Base-by-base conservation (phyloP, 768 basidiomycete species). In the Crucibulum laeve region DNA sequence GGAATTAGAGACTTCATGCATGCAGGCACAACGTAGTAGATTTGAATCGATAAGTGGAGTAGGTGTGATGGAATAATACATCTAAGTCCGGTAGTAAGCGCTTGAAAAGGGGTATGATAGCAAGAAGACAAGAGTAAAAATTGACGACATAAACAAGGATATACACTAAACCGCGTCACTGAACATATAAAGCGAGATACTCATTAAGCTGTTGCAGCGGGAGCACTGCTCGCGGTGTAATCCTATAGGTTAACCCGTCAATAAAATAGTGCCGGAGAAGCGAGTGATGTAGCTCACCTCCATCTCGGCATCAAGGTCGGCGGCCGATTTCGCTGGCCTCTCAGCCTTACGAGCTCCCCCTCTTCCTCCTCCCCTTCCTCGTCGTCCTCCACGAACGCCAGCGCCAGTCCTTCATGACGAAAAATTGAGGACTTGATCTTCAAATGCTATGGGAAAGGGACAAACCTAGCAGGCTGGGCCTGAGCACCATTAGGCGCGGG, bases 231-330 rank as follows among this genome's bases (percentile, higher is more conserved):
- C 11, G 81, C 71, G 25, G 84, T 86, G 53, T 87, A 87, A 56
- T 87, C 84, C 84, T 87, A 44, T 4, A 19, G 17, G 5, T 24
- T 28, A 42, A 28, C 36, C 26, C 3, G 24, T 41, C 22, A 41
- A 42, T 42, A n/a, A 38, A 51, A 37, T 43, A 26, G 3, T n/a
- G 22, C 7, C 8, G 4, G 5, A 2, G 13, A 32, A 1, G 22
- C 30, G 4, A 42, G 5, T 13, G 18, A 10, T 11, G 14, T 24
- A 13, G 22, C 7, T 56, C 68, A 95, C 95, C 79, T 88, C 88
- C 95, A 98, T 98, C 74, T 98, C 95, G 5, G 94, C 92, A 61
- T 98, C 95, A 33, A 98, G 79, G 60, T 94, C 91, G 24, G 90
- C 95, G 3, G 73, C 90, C 17, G 81, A 80, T 73, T 95, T 95